Conservation (phyloP, 2,329 filamentous ascomycete genomes). For the Colletotrichum truncatum region DNA sequence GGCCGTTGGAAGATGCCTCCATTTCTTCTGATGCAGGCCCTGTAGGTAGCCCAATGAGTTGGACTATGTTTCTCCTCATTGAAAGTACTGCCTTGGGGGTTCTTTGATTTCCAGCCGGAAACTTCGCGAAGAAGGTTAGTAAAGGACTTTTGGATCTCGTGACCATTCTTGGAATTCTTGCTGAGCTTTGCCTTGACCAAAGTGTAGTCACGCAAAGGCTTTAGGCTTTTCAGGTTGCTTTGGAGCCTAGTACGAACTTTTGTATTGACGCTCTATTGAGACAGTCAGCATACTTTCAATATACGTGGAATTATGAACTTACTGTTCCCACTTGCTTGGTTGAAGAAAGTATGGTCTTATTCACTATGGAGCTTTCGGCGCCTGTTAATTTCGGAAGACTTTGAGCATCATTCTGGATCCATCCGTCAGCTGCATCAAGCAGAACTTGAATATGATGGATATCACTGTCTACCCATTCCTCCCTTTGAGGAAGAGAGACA, state of each 20-base stretch:
- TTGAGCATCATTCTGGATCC: neutral
- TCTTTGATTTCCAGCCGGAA: neutral
- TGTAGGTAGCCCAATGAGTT: slow-evolving; percentile 19
- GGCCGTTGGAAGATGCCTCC: neutral
- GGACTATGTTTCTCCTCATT: neutral
- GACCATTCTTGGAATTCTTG: neutral
- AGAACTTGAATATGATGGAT: slow-evolving; percentile 20
- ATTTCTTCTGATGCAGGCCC: slow-evolving; percentile 6
- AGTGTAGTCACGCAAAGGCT: neutral
- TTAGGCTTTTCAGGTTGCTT: neutral
- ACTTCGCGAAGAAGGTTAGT: neutral
- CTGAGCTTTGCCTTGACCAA: neutral
- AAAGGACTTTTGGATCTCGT: neutral
- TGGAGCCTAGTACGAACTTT: neutral
- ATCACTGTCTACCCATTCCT: slow-evolving; percentile 13
- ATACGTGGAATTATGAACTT: neutral
- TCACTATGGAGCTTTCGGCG: neutral
- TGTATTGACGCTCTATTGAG: neutral
- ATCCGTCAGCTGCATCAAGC: slow-evolving; percentile 22
- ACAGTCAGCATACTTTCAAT: neutral
- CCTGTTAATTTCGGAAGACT: neutral
- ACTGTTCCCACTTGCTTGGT: neutral
- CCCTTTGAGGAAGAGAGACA: slow-evolving; percentile 14
- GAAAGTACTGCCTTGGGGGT: neutral
- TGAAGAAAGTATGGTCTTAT: neutral